Percentiles rank a stretch among this genome's conserved stretches.
Evolutionary conservation across 495 filamentous ascomycete species (phyloP).

Genomic region (Penicillium psychrofluorescens): DNA sequence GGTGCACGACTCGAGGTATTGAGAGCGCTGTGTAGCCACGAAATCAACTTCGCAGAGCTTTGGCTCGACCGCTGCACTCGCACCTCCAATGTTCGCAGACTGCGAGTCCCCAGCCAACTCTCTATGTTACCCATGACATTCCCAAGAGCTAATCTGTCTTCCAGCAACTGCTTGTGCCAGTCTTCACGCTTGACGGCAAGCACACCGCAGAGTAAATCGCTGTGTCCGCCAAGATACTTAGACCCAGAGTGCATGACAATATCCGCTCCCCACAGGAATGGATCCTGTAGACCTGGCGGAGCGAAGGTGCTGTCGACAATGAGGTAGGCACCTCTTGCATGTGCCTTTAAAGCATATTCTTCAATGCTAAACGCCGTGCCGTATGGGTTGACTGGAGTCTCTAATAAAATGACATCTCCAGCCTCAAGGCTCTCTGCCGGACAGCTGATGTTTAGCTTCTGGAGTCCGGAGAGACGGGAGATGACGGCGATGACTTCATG

Average conservation of each 20-base stretch:
- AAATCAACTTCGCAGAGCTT: constrained; percentile 56
- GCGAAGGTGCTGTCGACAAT: constrained; percentile 83
- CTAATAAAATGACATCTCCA: constrained; percentile 79
- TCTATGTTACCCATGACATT: constrained; percentile 77
- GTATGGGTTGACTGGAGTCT: constrained; percentile 80
- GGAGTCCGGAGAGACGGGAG: constrained; percentile 56
- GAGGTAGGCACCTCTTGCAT: constrained; percentile 58
- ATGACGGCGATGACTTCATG: constrained; percentile 68
- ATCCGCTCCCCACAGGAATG: constrained; percentile 69
- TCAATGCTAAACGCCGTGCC: constrained; percentile 64
- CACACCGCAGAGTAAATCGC: constrained; percentile 78
- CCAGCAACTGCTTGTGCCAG: constrained; percentile 46
- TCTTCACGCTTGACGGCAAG: constrained; percentile 50
- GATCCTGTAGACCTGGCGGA: constrained; percentile 79
- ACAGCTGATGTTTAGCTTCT: constrained; percentile 54
- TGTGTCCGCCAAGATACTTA: constrained; percentile 89
- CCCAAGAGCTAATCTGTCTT: constrained; percentile 62
- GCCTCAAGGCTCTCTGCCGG: constrained; percentile 40
- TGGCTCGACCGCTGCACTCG: constrained; percentile 61
- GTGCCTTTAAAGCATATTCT: constrained; percentile 58
- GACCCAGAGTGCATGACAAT: constrained; percentile 80
- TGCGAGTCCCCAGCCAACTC: constrained; percentile 78
- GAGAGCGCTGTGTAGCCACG: constrained; percentile 52
- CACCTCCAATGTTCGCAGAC: constrained; percentile 72
- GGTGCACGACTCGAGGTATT: constrained; percentile 14